phyloP scores from a whole-genome alignment of 1,284 basidiomycete species.

The Wolfiporia cocos region DNA sequence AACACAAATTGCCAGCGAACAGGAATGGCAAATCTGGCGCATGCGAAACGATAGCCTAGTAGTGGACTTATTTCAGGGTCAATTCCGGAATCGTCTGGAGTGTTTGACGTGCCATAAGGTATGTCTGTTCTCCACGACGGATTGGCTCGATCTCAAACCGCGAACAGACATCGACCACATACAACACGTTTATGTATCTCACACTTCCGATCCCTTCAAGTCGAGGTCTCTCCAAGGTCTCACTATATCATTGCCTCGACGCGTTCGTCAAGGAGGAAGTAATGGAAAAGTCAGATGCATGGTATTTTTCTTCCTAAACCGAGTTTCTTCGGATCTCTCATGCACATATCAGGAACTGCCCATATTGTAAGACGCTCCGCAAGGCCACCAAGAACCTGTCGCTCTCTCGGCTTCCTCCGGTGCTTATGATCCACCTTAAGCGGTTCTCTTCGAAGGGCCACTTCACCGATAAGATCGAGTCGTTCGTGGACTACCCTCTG shows the following conservation, averaged over 20 bases:
- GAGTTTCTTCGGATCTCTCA: neutral
- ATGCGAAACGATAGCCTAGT: conserved; percentile 91
- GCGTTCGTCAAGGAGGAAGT: conserved; percentile 89
- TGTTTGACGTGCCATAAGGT: conserved; percentile 91
- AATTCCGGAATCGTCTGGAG: conserved; percentile 87
- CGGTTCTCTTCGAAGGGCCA: conserved; percentile 90
- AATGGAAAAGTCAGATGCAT: conserved; percentile 91
- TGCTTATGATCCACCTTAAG: conserved; percentile 94
- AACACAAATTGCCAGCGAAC: conserved; percentile 85
- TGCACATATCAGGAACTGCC: conserved; percentile 69
- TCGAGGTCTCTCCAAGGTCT: conserved; percentile 56
- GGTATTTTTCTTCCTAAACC: conserved; percentile 45
- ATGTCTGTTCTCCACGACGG: conserved; percentile 21
- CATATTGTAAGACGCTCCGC: conserved; percentile 83
- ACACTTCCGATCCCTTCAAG: conserved; percentile 83
- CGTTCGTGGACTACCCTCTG: conserved; percentile 85
- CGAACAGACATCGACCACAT: conserved; percentile 96
- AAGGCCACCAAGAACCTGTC: conserved; percentile 85
- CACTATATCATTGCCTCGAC: conserved; percentile 81
- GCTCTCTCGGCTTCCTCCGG: conserved; percentile 84
- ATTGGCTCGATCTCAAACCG: neutral
- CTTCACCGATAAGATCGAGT: conserved; percentile 95
- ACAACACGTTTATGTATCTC: conserved; percentile 96
- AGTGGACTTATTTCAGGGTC: conserved; percentile 97
- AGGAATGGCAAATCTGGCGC: conserved; percentile 92